Evolutionary conservation across 2,329 filamentous ascomycete genomes (phyloP).

Genomic region (Samsoniella hepiali): DNA sequence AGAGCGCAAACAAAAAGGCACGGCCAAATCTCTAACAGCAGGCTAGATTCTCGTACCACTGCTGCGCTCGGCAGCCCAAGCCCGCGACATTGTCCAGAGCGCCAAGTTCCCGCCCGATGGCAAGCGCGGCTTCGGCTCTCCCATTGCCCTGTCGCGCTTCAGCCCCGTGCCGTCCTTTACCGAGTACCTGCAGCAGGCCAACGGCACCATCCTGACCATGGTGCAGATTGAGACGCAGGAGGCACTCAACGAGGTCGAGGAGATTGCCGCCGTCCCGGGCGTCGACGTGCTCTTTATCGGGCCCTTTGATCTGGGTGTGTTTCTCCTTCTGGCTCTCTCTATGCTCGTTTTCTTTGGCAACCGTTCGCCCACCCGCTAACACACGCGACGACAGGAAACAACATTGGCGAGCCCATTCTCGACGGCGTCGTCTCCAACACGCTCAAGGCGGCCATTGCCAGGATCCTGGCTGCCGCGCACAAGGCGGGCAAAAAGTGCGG

Average conservation of each 20-base stretch:
- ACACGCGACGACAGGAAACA: slow-evolving; percentile 43
- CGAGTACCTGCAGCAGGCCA: slow-evolving; percentile 49
- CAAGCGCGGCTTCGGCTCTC: slow-evolving; percentile 48
- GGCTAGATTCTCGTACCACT: slow-evolving; percentile 46
- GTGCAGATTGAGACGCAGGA: slow-evolving; percentile 67
- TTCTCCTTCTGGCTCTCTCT: too few relatives aligned
- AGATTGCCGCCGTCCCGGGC: slow-evolving; percentile 57
- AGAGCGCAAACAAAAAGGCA: not conserved
- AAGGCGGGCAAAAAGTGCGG: slow-evolving; percentile 65
- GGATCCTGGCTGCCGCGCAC: slow-evolving; percentile 54
- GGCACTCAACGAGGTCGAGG: slow-evolving; percentile 57
- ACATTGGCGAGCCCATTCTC: slow-evolving; percentile 60
- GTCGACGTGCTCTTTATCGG: slow-evolving; percentile 64
- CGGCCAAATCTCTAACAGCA: not conserved
- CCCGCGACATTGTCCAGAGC: slow-evolving; percentile 42
- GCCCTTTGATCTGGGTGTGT: slow-evolving; percentile 59
- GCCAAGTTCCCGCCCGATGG: slow-evolving; percentile 51
- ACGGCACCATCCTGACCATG: slow-evolving; percentile 56
- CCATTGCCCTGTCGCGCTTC: slow-evolving; percentile 43
- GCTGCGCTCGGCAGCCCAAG: slow-evolving; percentile 43
- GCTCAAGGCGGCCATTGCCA: slow-evolving; percentile 57
- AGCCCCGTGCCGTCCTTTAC: slow-evolving; percentile 42
- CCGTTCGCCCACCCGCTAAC: not conserved
- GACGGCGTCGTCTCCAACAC: slow-evolving; percentile 57
- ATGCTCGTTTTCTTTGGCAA: not conserved